Evolutionary conservation across 495 filamentous ascomycete species (phyloP), one percentile per base, ranked within the genome.

Genomic region (Parathielavia hyrcaniae): DNA sequence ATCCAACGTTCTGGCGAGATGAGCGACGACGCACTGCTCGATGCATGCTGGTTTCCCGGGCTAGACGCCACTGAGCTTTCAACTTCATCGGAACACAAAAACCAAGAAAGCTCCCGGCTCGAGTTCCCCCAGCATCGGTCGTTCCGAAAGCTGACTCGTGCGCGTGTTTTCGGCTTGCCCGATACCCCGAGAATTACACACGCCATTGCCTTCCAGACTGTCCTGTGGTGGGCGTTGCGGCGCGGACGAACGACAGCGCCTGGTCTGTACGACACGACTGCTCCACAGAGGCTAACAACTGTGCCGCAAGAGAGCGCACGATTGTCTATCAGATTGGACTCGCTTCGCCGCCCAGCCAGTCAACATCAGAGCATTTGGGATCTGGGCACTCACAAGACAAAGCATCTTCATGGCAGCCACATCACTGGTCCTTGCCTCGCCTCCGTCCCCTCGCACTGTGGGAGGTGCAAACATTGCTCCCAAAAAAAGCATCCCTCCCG

Each of bases 351-450:
- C 40, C 17, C 16, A 1, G 47, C 35, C 26, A 49, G 47, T 23
- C 47, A 49, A 49, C 35, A 35, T 20, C 30, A 35, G 26, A 36
- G n/a, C 47, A n/a, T 16, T 26, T 32, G 46, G 16, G 46, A 5
- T 22, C 17, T 17, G n/a, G n/a, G n/a, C 41, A 45, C 17, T 23
- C 41, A 19, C 26, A 20, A 23, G 32, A 6, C n/a, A 35, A 38
- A 54, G 51, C n/a, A 54, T 54, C 51, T 40, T 16, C 53, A 23
- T 19, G 32, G 19, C 54, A 41, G 45, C 54, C 44, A 41, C 54
- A 49, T 35, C 41, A 35, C 9, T 44, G 34, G 40, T 49, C 54
- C 23, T 16, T 30, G 22, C 23, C 26, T 44, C 16, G 4, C 32
- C 40, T 5, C 26, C 40, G 20, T 10, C 7, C 0, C 17, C 38